A percentile compares a stretch with the other conserved stretches of the same genome.
phyloP scores from a whole-genome alignment of 257 asterid genomes.

The Gardenia jasminoides region DNA sequence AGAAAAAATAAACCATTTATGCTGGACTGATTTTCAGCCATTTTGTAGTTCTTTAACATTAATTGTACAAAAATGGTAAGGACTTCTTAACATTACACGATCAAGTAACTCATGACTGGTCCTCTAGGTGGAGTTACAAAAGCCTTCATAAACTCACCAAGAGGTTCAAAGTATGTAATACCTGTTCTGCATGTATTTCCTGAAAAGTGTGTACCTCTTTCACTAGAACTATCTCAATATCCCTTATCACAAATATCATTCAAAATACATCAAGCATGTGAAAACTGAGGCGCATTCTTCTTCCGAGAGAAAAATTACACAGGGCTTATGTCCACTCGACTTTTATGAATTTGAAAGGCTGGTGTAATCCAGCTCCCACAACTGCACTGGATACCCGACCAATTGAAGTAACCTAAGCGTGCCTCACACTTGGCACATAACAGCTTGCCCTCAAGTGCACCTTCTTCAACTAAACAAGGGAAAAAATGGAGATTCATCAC shows the following conservation, averaged over 20 bases:
- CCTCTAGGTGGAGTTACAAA: neutral
- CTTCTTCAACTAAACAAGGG: slow-evolving; percentile 64
- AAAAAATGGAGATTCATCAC: neutral
- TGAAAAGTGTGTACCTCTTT: slow-evolving; percentile 4
- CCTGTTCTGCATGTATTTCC: neutral
- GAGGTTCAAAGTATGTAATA: neutral
- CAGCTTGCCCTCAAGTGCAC: slow-evolving; percentile 88
- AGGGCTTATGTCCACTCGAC: slow-evolving; percentile 75
- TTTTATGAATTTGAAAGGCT: slow-evolving; percentile 92
- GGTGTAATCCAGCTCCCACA: slow-evolving; percentile 99
- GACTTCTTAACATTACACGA: neutral
- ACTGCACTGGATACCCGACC: slow-evolving; percentile 97
- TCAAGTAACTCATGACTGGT: neutral
- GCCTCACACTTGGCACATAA: slow-evolving; percentile 74
- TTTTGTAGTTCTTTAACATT: neutral
- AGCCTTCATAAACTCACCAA: neutral
- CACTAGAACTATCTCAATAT: neutral
- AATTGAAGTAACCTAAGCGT: slow-evolving; percentile 92
- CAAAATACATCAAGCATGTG: slow-evolving; percentile 1
- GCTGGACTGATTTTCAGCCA: neutral
- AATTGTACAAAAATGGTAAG: neutral
- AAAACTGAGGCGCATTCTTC: neutral
- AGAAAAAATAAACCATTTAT: neutral
- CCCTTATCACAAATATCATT: neutral
- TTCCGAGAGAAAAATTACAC: slow-evolving; percentile 25